Evolutionary conservation across 2,329 filamentous ascomycete genomes (phyloP), one percentile per base, ranked within the genome.

Genomic region (Botryosphaeria dothidea): DNA sequence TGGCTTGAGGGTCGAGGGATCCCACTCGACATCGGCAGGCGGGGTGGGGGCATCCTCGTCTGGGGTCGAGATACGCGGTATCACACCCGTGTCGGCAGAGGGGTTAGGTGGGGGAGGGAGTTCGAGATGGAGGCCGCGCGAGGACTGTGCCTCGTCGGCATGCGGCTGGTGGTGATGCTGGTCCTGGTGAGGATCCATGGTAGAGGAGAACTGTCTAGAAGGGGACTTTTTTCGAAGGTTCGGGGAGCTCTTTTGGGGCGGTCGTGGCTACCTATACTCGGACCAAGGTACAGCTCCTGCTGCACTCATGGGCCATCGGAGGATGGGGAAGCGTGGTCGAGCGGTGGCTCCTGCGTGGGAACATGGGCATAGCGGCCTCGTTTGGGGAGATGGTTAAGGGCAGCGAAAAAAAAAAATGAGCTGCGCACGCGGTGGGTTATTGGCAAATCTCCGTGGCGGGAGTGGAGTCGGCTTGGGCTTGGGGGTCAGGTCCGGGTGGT

Each of bases 1-100:
- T 3, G 92, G 88, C 0, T 88, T 81, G 66, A 97, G 84, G 60
- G 86, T 86, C 78, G 91, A 91, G 67, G 96, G 85, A 74, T 93
- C 89, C 77, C 91, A 84, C 56, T 79, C 78, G 41, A 75, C 75
- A n/a, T 74, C 73, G 43, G 69, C 71, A 13, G 78, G 78, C 45
- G 76, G 77, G 25, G 76, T 77, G 11, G 77, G 77, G 7, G 75
- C 75, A 69, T 77, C 71, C 41, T 75, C 66, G 38, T 68, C 71
- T 17, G 77, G 69, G 31, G 69, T 70, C 25, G 70, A 66, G 62
- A 78, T 76, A 25, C 73, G 72, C 29, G 77, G 77, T 49, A 79
- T 72, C 11, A 78, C 76, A 51, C 76, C 77, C n/a, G 74, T 72
- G 68, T 79, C 77, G 52, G 74, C 73, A 17, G 77, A 77, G 52